Conservation (phyloP, 2,329 filamentous ascomycete genomes). For the Pseudogymnoascus sp. region DNA sequence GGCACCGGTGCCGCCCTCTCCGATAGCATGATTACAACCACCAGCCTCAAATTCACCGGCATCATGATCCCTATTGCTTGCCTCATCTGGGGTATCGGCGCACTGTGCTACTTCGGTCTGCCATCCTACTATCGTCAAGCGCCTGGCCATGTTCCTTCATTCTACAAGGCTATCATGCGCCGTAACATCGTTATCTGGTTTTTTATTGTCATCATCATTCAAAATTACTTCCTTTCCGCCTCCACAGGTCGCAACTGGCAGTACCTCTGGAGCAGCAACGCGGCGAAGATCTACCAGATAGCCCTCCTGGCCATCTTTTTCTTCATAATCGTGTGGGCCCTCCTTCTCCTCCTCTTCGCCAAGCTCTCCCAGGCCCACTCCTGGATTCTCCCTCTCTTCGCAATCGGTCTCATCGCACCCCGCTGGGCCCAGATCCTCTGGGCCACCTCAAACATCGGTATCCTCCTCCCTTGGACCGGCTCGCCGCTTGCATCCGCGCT, state of each 20-base stretch:
- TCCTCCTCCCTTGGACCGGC: constrained; percentile 55
- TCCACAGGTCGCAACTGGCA: constrained; percentile 60
- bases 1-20: constrained; percentile 25
- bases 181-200: constrained; percentile 61
- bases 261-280: constrained; percentile 27
- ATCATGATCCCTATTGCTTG: constrained; percentile 49
- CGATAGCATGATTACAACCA: constrained; percentile 28
- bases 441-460: constrained; percentile 50
- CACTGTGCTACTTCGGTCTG: constrained; percentile 49
- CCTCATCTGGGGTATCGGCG: constrained; percentile 47
- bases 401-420: constrained; percentile 56
- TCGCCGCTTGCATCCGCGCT: constrained; percentile 44
- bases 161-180: constrained; percentile 52
- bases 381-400: constrained; percentile 60
- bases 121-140: constrained; percentile 58
- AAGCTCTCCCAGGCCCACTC: constrained; percentile 50
- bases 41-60: constrained; percentile 25
- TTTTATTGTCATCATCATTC: constrained; percentile 52
- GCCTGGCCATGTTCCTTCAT: constrained; percentile 54
- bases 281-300: constrained; percentile 48
- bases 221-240: constrained; percentile 59
- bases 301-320: constrained; percentile 46
- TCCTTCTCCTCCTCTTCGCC: constrained; percentile 42
- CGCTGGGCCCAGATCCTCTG: constrained; percentile 62
- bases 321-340: constrained; percentile 47